Evolutionary conservation across 1,284 basidiomycete species (phyloP).

Genomic region (Pyrrhoderma noxium): DNA sequence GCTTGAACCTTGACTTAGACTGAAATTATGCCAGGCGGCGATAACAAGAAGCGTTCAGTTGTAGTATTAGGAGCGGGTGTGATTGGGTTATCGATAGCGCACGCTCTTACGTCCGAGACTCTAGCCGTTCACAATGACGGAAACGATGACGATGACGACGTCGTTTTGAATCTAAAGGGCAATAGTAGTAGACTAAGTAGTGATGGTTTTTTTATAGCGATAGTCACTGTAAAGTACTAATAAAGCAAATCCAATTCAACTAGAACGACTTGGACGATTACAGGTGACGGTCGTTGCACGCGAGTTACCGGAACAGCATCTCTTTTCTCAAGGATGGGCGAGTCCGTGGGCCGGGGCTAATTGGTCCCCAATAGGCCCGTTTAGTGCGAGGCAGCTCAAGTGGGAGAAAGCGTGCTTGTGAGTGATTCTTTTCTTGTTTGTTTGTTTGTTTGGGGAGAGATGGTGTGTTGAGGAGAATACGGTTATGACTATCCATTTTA

Average conservation of each 20-base stretch:
- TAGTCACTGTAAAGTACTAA: constrained; percentile 18
- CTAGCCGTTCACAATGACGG: not conserved
- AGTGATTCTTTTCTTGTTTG: constrained; percentile 19
- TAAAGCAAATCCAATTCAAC: no score
- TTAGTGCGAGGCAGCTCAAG: constrained; percentile 27
- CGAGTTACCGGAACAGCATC: constrained; percentile 54
- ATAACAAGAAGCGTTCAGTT: constrained; percentile 20
- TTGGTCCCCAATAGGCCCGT: constrained; percentile 50
- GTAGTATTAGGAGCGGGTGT: constrained; percentile 50
- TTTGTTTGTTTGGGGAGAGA: not conserved
- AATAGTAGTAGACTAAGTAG: not conserved
- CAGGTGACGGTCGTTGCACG: constrained; percentile 52
- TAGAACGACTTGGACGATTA: no score
- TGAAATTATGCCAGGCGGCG: constrained; percentile 9
- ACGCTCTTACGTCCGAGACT: constrained; percentile 27
- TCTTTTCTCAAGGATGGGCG: constrained; percentile 52
- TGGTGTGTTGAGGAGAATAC: constrained; percentile 20
- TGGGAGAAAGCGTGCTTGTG: constrained; percentile 43
- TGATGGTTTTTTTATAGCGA: constrained; percentile 4
- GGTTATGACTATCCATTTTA: no score
- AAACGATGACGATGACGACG: constrained; percentile 22
- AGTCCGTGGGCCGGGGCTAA: constrained; percentile 71
- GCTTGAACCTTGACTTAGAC: no score
- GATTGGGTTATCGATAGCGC: constrained; percentile 39
- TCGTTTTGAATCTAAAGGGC: no score